phyloP scores from a whole-genome alignment of 176 grass and related monocot species.

The Pharus latifolius region DNA sequence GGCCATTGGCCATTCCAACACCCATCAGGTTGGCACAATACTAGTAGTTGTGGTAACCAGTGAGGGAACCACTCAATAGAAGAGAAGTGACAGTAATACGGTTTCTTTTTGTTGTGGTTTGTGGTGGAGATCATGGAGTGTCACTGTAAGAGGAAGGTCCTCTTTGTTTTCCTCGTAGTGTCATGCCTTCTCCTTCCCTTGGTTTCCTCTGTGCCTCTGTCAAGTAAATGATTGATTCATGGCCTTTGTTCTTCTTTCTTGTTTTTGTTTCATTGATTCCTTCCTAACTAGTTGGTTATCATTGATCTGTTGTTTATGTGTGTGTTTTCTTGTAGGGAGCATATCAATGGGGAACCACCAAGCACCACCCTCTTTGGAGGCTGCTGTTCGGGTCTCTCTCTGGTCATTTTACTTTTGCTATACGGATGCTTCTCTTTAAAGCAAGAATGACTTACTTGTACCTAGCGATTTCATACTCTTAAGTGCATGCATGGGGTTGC shows the following conservation, averaged over 20 bases:
- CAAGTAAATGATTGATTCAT: constrained; percentile 32
- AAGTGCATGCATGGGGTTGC: not conserved
- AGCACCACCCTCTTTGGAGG: not conserved
- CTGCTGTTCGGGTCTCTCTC: constrained; percentile 25
- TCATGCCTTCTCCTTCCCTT: constrained; percentile 31
- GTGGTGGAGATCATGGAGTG: not conserved
- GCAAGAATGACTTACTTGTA: not conserved
- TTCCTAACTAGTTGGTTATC: not conserved
- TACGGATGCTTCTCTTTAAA: not conserved
- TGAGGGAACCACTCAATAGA: not conserved
- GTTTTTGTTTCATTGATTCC: not conserved
- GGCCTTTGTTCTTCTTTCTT: not conserved
- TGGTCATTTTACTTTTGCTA: not conserved
- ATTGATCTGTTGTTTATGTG: not conserved
- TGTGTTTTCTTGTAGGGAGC: constrained; percentile 34
- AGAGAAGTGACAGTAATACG: not conserved
- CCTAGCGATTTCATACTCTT: not conserved
- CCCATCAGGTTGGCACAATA: not conserved
- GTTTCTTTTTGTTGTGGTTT: not conserved
- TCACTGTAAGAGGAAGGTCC: not conserved
- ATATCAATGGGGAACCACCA: constrained; percentile 27
- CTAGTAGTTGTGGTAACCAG: not conserved
- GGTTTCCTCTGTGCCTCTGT: constrained; percentile 42
- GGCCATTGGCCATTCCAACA: not conserved
- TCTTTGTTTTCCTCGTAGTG: constrained; percentile 29